phyloP scores from a whole-genome alignment of 2,329 filamentous ascomycete species.

The Aspergillus brasiliensis region DNA sequence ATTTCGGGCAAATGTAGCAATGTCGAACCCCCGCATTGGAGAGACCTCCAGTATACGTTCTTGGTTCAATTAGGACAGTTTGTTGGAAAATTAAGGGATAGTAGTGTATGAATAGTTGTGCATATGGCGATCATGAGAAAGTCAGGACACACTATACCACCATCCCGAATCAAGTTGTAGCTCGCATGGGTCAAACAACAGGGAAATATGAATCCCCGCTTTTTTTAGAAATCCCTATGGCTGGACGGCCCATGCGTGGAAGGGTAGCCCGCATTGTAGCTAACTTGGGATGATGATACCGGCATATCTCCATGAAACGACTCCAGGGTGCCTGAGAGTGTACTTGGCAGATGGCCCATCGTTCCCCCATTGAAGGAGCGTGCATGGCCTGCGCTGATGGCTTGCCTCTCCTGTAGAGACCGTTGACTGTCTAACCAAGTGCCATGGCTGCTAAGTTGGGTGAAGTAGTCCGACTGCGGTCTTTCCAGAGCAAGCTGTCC shows the following conservation, averaged over 20 bases:
- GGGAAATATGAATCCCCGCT: background rate
- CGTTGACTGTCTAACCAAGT: slow-evolving; percentile 34
- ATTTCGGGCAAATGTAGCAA: background rate
- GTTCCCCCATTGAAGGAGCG: slow-evolving; percentile 27
- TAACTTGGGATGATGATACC: slow-evolving; percentile 31
- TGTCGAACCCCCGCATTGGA: background rate
- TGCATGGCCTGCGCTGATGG: slow-evolving; percentile 21
- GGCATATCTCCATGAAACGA: slow-evolving; percentile 33
- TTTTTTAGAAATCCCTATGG: slow-evolving; percentile 33
- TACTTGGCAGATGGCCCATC: slow-evolving; percentile 26
- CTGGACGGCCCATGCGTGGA: slow-evolving; percentile 26
- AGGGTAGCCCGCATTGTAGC: slow-evolving; percentile 31
- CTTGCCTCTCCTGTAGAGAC: slow-evolving; percentile 20
- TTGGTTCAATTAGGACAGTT: background rate
- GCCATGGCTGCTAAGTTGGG: slow-evolving; percentile 28
- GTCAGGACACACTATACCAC: background rate
- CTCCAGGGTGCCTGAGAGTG: slow-evolving; percentile 33
- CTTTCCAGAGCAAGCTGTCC: slow-evolving; percentile 28
- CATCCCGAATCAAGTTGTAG: background rate
- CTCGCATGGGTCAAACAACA: background rate
- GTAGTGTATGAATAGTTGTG: background rate
- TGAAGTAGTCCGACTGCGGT: slow-evolving; percentile 33
- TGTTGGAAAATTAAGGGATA: background rate
- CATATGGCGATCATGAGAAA: background rate
- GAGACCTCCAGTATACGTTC: too few species aligned